phyloP scores from a whole-genome alignment of 352 stramenopile species.

The Globisporangium spiculum region DNA sequence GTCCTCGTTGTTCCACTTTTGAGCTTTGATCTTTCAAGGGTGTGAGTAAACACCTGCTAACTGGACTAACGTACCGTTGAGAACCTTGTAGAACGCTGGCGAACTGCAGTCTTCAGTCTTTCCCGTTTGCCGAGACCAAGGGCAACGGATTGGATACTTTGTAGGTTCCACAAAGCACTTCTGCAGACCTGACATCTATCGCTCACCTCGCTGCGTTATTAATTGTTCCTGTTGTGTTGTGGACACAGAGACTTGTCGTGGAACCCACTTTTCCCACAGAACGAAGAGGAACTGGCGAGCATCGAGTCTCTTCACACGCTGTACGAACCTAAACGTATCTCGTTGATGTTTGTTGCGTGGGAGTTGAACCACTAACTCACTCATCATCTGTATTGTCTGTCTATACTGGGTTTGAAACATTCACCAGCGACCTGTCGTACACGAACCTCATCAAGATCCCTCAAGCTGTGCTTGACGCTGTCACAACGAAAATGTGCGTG shows the following conservation, averaged over 20 bases:
- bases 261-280: conserved; percentile 10
- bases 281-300: background rate
- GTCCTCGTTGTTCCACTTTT: background rate
- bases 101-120: conserved; percentile 13
- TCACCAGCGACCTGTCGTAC: conserved; percentile 7
- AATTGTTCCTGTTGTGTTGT: background rate
- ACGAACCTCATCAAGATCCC: conserved; percentile 8
- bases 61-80: background rate
- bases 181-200: background rate
- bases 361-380: background rate
- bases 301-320: conserved; percentile 1
- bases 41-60: background rate
- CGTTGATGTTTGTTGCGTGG: background rate
- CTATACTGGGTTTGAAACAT: background rate
- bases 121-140: conserved; percentile 5
- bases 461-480: background rate
- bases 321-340: background rate
- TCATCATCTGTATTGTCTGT: background rate
- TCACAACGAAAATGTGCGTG: conserved; percentile 3
- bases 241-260: conserved; percentile 7
- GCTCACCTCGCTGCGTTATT: background rate
- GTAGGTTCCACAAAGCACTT: background rate
- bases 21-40: background rate
- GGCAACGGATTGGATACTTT: background rate
- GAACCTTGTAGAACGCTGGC: background rate